phyloP scores from a whole-genome alignment of 179 eudicot species.

The Spinacia oleracea region DNA sequence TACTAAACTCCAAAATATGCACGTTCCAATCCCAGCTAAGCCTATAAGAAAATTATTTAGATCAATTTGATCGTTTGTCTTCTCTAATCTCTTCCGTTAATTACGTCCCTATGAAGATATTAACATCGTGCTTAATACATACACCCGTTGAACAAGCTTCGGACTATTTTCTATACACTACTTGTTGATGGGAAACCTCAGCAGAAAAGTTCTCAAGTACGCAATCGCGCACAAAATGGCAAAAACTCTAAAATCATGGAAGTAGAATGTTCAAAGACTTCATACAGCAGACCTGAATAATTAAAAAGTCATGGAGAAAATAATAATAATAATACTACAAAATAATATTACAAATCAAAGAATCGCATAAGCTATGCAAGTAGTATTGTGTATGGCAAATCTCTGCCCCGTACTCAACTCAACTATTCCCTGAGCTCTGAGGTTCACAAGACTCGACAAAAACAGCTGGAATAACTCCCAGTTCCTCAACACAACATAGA shows the following conservation, averaged over 20 bases:
- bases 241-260: background rate
- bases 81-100: too few relatives aligned
- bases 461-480: slow-evolving; percentile 15
- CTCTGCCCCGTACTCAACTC: slow-evolving; percentile 16
- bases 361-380: slow-evolving; percentile 23
- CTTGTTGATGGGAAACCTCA: background rate
- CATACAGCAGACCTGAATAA: background rate
- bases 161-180: background rate
- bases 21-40: too few relatives aligned
- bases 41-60: too few relatives aligned
- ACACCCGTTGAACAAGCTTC: too few relatives aligned
- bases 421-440: slow-evolving; percentile 26
- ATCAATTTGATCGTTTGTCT: too few relatives aligned
- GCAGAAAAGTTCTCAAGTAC: slow-evolving; percentile 10
- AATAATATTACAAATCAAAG: background rate
- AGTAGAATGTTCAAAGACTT: background rate
- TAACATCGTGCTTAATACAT: too few relatives aligned
- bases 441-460: slow-evolving; percentile 15
- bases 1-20: too few relatives aligned
- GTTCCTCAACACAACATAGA: slow-evolving; percentile 25
- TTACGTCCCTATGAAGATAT: too few relatives aligned
- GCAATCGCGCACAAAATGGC: background rate
- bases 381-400: slow-evolving; percentile 15
- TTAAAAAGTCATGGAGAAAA: slow-evolving; percentile 10
- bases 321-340: background rate